Percentiles rank a stretch among this genome's conserved stretches.
Conservation (phyloP, 78 protist genomes). For the Planoprotostelium fungivorum region DNA sequence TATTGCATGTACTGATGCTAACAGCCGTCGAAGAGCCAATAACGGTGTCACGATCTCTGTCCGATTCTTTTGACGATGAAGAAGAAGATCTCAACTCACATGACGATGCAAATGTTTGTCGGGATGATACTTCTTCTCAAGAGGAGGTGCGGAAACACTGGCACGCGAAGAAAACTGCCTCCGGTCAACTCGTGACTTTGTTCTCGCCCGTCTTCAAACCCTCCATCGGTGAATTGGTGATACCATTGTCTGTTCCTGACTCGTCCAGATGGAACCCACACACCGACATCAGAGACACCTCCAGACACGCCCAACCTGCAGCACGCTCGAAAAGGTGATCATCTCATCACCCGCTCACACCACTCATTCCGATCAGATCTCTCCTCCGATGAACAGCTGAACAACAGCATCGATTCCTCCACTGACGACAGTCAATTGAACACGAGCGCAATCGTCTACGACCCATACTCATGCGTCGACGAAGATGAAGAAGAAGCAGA, state of each 20-base stretch:
- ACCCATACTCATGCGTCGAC: neutral
- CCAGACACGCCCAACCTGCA: too few relatives aligned
- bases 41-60: too few relatives aligned
- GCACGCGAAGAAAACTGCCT: neutral
- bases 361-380: neutral
- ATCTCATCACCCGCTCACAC: neutral
- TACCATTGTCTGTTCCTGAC: neutral
- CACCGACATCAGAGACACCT: too few relatives aligned
- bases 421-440: neutral
- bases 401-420: neutral
- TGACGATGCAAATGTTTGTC: too few relatives aligned
- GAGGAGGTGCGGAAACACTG: neutral
- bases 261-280: neutral
- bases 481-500: constrained; percentile 38
- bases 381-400: neutral
- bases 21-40: neutral
- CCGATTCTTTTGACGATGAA: neutral
- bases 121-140: neutral
- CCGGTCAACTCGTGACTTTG: neutral
- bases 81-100: neutral
- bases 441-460: neutral
- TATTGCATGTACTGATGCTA: neutral
- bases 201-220: neutral
- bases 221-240: neutral
- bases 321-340: too few relatives aligned